phyloP scores from a whole-genome alignment of 352 stramenopile species.

The Phytophthora sp. region DNA sequence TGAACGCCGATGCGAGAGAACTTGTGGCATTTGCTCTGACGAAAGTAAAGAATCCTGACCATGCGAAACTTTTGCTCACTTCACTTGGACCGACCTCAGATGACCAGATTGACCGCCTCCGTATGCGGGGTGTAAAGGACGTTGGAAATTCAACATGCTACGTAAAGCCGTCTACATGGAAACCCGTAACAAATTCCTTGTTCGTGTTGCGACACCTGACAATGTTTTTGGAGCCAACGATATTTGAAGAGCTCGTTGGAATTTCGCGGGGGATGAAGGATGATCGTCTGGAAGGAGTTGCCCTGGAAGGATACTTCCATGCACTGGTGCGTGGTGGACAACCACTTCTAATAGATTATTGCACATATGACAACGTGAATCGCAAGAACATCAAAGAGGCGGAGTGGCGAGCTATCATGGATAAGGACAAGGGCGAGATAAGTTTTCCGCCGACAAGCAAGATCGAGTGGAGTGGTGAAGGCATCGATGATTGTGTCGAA shows the following conservation, averaged over 20 bases:
- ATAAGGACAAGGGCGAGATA: too few species aligned
- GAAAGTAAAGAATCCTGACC: background rate
- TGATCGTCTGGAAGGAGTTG: slow-evolving; percentile 3
- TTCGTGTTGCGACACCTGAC: slow-evolving; percentile 1
- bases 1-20: background rate
- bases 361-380: slow-evolving; percentile 11
- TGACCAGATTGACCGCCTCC: slow-evolving; percentile 1
- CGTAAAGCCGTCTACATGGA: background rate
- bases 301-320: slow-evolving; percentile 7
- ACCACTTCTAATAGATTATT: background rate
- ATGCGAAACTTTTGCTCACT: background rate
- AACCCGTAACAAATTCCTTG: background rate
- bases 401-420: too few species aligned
- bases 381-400: too few species aligned
- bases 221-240: background rate
- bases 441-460: background rate
- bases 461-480: background rate
- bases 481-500: too few species aligned
- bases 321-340: background rate
- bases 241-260: slow-evolving; percentile 4
- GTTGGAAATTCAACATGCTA: background rate
- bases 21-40: background rate
- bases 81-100: background rate
- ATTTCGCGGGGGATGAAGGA: slow-evolving; percentile 6
- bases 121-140: slow-evolving; percentile 1